Evolutionary conservation across 805 yeast species (phyloP), one percentile per base, ranked within the genome.

Genomic region (Saturnispora quitensis): DNA sequence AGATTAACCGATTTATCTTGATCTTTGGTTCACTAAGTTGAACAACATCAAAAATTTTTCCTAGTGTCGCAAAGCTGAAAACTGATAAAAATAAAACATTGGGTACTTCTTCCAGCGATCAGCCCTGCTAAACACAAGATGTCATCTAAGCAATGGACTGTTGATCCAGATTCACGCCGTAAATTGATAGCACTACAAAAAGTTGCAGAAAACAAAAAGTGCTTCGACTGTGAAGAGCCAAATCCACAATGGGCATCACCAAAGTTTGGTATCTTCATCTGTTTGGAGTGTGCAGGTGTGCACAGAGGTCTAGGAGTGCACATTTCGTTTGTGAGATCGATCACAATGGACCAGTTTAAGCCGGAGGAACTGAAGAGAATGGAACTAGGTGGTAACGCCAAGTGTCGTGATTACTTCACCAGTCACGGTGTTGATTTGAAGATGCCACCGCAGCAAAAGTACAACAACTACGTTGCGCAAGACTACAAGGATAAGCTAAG

Each of bases 241-340:
- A 91, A 90, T 66, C 99, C 99, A 9, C 99, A 93, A 68, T 93
- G 99, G 99, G 97, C 98, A 2, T 89, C 97, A 13, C 98, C 98
- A 36, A 93, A 93, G 68, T 89, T 91, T 70, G 99, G 99, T 54
- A 86, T 93, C 55, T 93, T 90, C 69, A 91, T 93, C 64, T 93
- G 99, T 69, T 77, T 93, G 40, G 99, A 93, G 66, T 93, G 99
- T 73, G 99, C 99, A 18, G 99, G 99, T 45, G 74, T 85, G 52
- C 99, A 93, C 68, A 78, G 96, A 68, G 95, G 98, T 12, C 73
- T 93, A 46, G 99, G 99, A 40, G 99, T 93, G 43, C 99, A 93
- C 67, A 82, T 93, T 53, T 90, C 97, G 42, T 93, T 93, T 72
- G 98, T 93, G 36, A 77, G 99, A 65, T 86, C 96, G 27, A 90